Evolutionary conservation across 257 asterid genomes (phyloP).

Genomic region (Primulina eburnea): DNA sequence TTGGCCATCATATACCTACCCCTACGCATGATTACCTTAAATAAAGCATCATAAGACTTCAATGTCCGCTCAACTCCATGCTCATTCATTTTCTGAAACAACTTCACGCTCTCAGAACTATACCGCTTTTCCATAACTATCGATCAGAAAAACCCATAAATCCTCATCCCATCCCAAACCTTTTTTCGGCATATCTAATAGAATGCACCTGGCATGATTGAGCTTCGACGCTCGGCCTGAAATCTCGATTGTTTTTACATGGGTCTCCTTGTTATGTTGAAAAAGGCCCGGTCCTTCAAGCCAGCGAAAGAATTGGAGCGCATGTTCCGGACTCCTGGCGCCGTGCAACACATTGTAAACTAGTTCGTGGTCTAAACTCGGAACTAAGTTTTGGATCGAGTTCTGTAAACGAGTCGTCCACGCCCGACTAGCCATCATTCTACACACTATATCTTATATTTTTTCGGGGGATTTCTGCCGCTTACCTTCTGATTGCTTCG

Average conservation of each 20-base stretch:
- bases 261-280: constrained; percentile 60
- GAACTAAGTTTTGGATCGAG: constrained; percentile 71
- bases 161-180: constrained; percentile 92
- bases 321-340: constrained; percentile 67
- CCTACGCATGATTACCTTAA: constrained; percentile 69
- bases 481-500: constrained; percentile 37
- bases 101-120: constrained; percentile 92
- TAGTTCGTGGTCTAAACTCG: constrained; percentile 63
- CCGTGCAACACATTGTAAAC: constrained; percentile 76
- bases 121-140: constrained; percentile 74
- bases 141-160: constrained; percentile 75
- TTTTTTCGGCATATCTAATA: constrained; percentile 80
- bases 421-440: constrained; percentile 86
- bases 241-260: constrained; percentile 70
- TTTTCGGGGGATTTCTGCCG: constrained; percentile 48
- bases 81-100: constrained; percentile 80
- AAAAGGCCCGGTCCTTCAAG: constrained; percentile 72
- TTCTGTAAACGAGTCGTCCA: constrained; percentile 94
- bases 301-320: constrained; percentile 98
- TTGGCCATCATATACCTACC: constrained; percentile 90
- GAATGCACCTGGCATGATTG: constrained; percentile 84
- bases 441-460: constrained; percentile 57
- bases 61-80: constrained; percentile 60
- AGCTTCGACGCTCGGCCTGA: constrained; percentile 70
- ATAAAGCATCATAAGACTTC: constrained; percentile 65